Evolutionary conservation across 169 alveolate species (phyloP).

Genomic region (Cryptosporidium xiaoi): DNA sequence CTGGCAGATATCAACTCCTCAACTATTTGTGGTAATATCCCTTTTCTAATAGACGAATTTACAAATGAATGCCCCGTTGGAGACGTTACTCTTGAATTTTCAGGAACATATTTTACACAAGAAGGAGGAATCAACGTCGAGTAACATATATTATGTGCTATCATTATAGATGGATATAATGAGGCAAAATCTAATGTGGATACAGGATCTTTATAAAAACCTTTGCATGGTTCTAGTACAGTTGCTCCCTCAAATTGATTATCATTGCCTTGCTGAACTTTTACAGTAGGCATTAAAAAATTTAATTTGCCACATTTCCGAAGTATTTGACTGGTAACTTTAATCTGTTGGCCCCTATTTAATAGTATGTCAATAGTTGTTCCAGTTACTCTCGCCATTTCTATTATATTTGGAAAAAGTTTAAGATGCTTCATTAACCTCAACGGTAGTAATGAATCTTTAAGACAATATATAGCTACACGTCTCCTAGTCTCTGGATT

Average conservation of each 20-base stretch:
- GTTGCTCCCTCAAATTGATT: conserved; percentile 94
- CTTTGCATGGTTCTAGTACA: conserved; percentile 93
- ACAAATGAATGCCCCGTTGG: conserved; percentile 76
- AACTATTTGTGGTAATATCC: conserved; percentile 96
- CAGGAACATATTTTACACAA: conserved; percentile 77
- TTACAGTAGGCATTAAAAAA: conserved; percentile 91
- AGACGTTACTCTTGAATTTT: conserved; percentile 75
- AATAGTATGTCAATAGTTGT: conserved; percentile 93
- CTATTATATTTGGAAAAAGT: conserved; percentile 96
- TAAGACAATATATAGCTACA: conserved; percentile 98
- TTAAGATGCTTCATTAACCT: conserved; percentile 95
- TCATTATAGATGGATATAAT: conserved; percentile 99
- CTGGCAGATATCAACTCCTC: conserved; percentile 97
- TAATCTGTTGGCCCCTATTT: conserved; percentile 95
- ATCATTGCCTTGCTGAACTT: conserved; percentile 27
- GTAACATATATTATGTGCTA: conserved; percentile 98
- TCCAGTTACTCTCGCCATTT: conserved; percentile 99
- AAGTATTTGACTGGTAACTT: conserved; percentile 95
- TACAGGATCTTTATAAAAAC: conserved; percentile 96
- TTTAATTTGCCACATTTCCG: conserved; percentile 91
- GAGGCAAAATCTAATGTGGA: conserved; percentile 99
- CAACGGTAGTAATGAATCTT: conserved; percentile 97
- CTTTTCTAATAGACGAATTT: conserved; percentile 83
- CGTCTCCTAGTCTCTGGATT: conserved; percentile 96
- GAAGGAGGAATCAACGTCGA: conserved; percentile 92